phyloP scores from a whole-genome alignment of 371 early-diverging fungal genomes.

The Apophysomyces trapeziformis region DNA sequence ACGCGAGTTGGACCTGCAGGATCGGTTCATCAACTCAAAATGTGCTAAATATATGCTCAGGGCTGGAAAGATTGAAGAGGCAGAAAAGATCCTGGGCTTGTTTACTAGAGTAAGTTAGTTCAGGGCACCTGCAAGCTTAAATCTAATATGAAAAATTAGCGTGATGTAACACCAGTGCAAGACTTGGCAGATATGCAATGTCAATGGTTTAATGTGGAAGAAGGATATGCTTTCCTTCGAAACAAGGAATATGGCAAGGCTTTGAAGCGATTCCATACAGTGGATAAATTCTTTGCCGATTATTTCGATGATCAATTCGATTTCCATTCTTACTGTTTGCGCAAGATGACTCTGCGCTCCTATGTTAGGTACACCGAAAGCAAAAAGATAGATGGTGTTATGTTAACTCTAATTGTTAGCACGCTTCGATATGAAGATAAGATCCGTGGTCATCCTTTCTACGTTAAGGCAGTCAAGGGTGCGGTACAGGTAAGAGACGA shows the following conservation, averaged over 20 bases:
- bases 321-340: slow-evolving; percentile 93
- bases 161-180: slow-evolving; percentile 77
- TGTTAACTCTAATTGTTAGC: slow-evolving; percentile 22
- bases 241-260: slow-evolving; percentile 79
- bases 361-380: slow-evolving; percentile 64
- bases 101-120: slow-evolving; percentile 68
- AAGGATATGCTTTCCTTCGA: slow-evolving; percentile 71
- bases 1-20: slow-evolving; percentile 90
- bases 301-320: slow-evolving; percentile 95
- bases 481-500: slow-evolving; percentile 60
- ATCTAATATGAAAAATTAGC: slow-evolving; percentile 34
- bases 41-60: slow-evolving; percentile 94
- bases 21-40: slow-evolving; percentile 95
- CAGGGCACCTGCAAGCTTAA: not conserved
- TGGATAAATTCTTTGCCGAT: slow-evolving; percentile 82
- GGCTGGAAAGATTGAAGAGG: slow-evolving; percentile 77
- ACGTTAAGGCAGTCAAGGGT: slow-evolving; percentile 74
- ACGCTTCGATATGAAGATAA: slow-evolving; percentile 81
- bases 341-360: slow-evolving; percentile 87
- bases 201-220: slow-evolving; percentile 83
- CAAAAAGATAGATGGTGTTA: not conserved
- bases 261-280: slow-evolving; percentile 84
- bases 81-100: slow-evolving; percentile 80
- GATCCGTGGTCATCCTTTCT: slow-evolving; percentile 73
- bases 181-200: slow-evolving; percentile 93